These are phyloP conservation scores for Astrothelium subdiscretum DNA, from an alignment of 495 filamentous ascomycete genomes.

Conservation along the genomic window DNA sequence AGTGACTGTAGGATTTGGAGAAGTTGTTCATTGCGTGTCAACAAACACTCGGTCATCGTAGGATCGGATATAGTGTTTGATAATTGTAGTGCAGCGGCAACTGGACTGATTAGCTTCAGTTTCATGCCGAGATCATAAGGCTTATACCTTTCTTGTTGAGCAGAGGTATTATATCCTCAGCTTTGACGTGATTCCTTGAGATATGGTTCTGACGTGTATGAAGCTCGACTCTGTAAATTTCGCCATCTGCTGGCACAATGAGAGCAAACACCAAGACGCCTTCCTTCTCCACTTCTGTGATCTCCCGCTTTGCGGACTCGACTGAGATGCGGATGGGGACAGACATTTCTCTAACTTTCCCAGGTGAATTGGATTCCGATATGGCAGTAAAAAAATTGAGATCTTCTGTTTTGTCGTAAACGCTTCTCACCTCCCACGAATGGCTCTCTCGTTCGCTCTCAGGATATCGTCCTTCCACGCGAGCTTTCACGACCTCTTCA, in stretches of 20 bases:
- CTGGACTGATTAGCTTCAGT: background rate
- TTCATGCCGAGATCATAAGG: background rate
- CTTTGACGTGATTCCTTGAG: slow-evolving; percentile 55
- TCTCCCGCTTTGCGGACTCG: slow-evolving; percentile 46
- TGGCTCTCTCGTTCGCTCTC: slow-evolving; percentile 67
- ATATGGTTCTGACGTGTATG: slow-evolving; percentile 47
- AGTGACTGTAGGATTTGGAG: slow-evolving; percentile 27
- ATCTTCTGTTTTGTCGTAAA: slow-evolving; percentile 45
- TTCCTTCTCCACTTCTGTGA: slow-evolving; percentile 51
- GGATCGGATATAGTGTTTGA: background rate
- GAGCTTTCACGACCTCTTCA: slow-evolving; percentile 79
- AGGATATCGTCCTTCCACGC: slow-evolving; percentile 70
- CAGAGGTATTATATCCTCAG: slow-evolving; percentile 55
- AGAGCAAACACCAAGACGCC: slow-evolving; percentile 44
- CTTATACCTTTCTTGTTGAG: slow-evolving; percentile 56
- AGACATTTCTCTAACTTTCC: slow-evolving; percentile 45
- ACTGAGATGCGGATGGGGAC: slow-evolving; percentile 50
- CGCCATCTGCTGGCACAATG: slow-evolving; percentile 26
- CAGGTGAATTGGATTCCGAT: slow-evolving; percentile 52
- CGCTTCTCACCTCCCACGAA: slow-evolving; percentile 65
- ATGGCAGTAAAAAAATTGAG: slow-evolving; percentile 62
- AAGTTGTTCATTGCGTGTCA: slow-evolving; percentile 60
- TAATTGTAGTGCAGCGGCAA: background rate
- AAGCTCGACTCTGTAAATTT: slow-evolving; percentile 47
- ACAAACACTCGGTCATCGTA: slow-evolving; percentile 45